These are phyloP conservation scores for Acer campestre DNA, from an alignment of 345 rosid species.

Conservation along the genomic window DNA sequence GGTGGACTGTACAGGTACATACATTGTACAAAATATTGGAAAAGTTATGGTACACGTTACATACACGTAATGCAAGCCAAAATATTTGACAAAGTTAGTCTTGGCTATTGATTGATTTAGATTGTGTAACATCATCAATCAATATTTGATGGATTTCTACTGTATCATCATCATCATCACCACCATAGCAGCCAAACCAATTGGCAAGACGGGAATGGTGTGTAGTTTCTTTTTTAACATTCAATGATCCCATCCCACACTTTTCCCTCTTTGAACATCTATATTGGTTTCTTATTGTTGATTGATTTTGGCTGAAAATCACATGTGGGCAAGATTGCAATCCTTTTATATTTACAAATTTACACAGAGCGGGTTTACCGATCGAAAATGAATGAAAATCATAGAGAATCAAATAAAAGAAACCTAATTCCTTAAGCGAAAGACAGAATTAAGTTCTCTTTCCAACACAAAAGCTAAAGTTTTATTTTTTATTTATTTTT, in stretches of 20 bases:
- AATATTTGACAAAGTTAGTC: neutral
- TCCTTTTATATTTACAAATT: no score
- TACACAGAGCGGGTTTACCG: accelerated
- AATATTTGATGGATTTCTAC: neutral
- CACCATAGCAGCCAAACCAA: neutral
- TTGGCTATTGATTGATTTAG: neutral
- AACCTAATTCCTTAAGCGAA: no score
- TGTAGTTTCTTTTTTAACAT: neutral
- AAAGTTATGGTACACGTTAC: neutral
- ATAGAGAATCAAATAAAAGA: no score
- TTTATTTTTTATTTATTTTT: no score
- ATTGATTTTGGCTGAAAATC: no score
- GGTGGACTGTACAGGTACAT: no score
- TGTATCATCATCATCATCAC: neutral
- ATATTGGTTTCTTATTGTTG: neutral
- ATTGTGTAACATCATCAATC: neutral
- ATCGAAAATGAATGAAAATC: no score
- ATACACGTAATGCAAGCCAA: neutral
- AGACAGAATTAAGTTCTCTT: no score
- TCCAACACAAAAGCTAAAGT: no score
- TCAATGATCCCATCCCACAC: neutral
- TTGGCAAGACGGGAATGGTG: no score
- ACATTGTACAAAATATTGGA: neutral
- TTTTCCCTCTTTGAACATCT: neutral
- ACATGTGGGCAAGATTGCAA: no score